Conservation (phyloP, 768 basidiomycete genomes). For the Stropharia rugosoannulata region DNA sequence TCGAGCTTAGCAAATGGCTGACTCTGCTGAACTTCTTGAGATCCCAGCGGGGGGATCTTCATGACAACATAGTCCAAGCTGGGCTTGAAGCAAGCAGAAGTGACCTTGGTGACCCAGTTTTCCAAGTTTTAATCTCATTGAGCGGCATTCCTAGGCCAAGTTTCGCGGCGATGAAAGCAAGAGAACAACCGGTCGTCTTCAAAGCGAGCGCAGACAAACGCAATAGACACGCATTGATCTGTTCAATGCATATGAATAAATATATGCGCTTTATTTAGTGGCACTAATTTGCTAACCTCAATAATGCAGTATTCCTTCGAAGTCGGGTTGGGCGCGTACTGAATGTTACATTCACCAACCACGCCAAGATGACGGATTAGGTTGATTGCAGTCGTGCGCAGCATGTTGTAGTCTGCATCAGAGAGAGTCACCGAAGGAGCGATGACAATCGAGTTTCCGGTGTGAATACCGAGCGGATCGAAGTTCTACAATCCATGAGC, state of each 20-base stretch:
- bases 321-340: conserved; percentile 93
- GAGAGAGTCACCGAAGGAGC: too few relatives aligned
- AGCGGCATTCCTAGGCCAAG: conserved; percentile 95
- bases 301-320: conserved; percentile 99
- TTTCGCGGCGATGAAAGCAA: conserved; percentile 98
- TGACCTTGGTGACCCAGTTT: conserved; percentile 96
- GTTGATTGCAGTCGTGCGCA: too few relatives aligned
- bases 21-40: conserved; percentile 97
- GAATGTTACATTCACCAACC: conserved; percentile 99
- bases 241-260: neutral
- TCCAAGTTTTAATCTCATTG: conserved; percentile 97
- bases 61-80: conserved; percentile 97
- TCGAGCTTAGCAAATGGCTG: conserved; percentile 84
- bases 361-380: too few relatives aligned
- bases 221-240: conserved; percentile 94
- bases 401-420: too few relatives aligned
- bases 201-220: conserved; percentile 97
- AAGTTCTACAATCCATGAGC: conserved; percentile 72
- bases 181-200: conserved; percentile 96
- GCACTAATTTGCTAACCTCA: conserved; percentile 54
- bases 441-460: too few relatives aligned
- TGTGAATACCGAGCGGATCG: conserved; percentile 95
- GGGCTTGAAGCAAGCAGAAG: conserved; percentile 97
- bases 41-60: conserved; percentile 99
- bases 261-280: neutral